Conservation (phyloP, 768 basidiomycete genomes). For the Amanita polypyramis region DNA sequence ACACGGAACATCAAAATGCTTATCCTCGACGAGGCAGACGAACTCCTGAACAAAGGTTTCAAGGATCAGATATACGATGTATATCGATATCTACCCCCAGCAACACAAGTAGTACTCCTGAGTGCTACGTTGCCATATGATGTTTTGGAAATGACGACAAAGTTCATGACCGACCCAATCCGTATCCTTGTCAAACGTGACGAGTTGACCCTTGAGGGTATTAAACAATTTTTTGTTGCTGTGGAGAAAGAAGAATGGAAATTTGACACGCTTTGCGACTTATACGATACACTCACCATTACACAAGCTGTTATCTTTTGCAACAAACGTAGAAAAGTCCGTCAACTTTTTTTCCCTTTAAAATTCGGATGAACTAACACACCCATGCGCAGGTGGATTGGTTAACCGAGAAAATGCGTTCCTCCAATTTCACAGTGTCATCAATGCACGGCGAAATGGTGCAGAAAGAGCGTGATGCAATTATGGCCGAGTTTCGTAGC, state of each 20-base stretch:
- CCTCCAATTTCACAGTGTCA: constrained; percentile 97
- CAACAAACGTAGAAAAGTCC: constrained; percentile 92
- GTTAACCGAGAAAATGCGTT: constrained; percentile 97
- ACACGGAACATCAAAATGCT: constrained; percentile 99
- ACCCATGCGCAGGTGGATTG: constrained; percentile 67
- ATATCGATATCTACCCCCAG: constrained; percentile 93
- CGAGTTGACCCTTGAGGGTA: constrained; percentile 93
- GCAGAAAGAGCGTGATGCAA: constrained; percentile 90
- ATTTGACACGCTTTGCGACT: constrained; percentile 93
- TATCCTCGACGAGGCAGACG: constrained; percentile 90
- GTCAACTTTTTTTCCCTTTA: constrained; percentile 13
- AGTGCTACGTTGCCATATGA: constrained; percentile 96
- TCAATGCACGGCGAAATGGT: constrained; percentile 96
- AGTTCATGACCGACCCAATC: constrained; percentile 99
- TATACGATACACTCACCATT: constrained; percentile 97
- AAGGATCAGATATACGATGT: constrained; percentile 99
- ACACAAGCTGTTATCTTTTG: constrained; percentile 99
- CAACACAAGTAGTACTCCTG: constrained; percentile 93
- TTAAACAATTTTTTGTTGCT: constrained; percentile 96
- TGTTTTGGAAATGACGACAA: constrained; percentile 97
- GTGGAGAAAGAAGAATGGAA: constrained; percentile 99
- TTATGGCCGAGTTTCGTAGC: constrained; percentile 93
- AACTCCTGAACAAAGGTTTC: constrained; percentile 95
- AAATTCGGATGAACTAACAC: constrained; percentile 5
- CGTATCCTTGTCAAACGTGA: constrained; percentile 99